Conservation (phyloP, 2,329 filamentous ascomycete genomes). For the Arthrobotrys entomopaga region DNA sequence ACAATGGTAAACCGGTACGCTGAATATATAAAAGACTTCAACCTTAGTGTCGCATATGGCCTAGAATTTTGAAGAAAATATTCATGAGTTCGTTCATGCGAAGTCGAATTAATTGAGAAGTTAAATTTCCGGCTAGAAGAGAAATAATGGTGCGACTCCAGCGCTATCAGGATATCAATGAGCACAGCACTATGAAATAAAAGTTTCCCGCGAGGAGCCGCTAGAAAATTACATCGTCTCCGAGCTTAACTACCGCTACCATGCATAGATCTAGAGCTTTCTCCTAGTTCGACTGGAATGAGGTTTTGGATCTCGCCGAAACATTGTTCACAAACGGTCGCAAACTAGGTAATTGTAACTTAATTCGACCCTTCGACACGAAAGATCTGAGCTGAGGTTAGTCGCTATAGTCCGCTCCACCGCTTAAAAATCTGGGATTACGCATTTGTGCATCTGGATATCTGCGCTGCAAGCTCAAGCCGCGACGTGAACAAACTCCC, state of each 20-base stretch:
- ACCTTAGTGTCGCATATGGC: too few species aligned
- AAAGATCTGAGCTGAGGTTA: conserved; percentile 15
- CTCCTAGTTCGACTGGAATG: not conserved
- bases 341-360: not conserved
- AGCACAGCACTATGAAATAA: conserved; percentile 10
- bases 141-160: too few species aligned
- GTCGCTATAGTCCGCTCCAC: not conserved
- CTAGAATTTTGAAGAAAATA: too few species aligned
- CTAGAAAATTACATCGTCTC: conserved; percentile 1
- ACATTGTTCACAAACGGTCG: conserved; percentile 14
- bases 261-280: not conserved
- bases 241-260: conserved; percentile 18
- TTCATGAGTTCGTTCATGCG: too few species aligned
- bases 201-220: too few species aligned
- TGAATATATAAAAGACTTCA: too few species aligned
- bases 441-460: conserved; percentile 6
- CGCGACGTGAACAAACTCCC: conserved; percentile 16
- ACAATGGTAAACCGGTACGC: too few species aligned
- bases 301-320: conserved; percentile 38
- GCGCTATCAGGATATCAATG: conserved; percentile 4
- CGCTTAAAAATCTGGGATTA: not conserved
- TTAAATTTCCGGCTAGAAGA: too few species aligned
- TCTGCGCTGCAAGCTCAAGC: conserved; percentile 28
- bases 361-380: conserved; percentile 30
- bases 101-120: too few species aligned